Base-by-base conservation (phyloP, 108 stramenopile species). In the Conticribra guillardii region DNA sequence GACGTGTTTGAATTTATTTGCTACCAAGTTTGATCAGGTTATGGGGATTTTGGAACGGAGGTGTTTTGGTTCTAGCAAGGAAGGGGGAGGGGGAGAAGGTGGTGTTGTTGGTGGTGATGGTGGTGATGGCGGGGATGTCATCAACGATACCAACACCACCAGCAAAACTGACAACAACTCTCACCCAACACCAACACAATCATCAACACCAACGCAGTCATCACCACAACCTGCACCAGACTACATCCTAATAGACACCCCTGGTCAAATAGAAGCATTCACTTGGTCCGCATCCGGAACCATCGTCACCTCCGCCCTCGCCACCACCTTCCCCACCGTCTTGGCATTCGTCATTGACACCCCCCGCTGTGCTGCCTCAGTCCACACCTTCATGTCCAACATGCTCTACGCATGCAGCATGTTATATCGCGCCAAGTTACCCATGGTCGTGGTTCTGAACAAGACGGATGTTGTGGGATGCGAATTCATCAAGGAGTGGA, bases 201-300 rank as follows among this genome's bases (percentile, higher is more conserved):
- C 27, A 30, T 34, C 49, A 37, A 2, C 48, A n/a, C 47, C 8
- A 24, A 17, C 33, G 17, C 23, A 44, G 15, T 5, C 27, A 17
- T 9, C n/a, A 4, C 22, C 57, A 18, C 28, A 17, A 21, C 45
- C 78, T 32, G 44, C 76, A 2, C 73, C 87, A 37, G 85, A 90
- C 30, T 97, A 95, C 79, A 85, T 98, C 28, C 76, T 99, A 29
- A 89, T 99, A 31, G 99, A 99, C 79, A 99, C 99, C 11, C 99
- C 99, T 16, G 99, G 99, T 23, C 98, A 99, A 83, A 99, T 99
- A 66, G 99, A 99, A 84, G 96, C 96, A 32, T 99, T 99, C 87
- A 98, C 98, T 1, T 99, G 99, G 99, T 95, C 93, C 33, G 99
- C 99, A 3, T 97, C 96, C 11, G 99, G 99, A 26, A 64, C 84